These are phyloP conservation scores for Penicillium sp. DNA, from an alignment of 2,329 filamentous ascomycete genomes.

Conservation along the genomic window DNA sequence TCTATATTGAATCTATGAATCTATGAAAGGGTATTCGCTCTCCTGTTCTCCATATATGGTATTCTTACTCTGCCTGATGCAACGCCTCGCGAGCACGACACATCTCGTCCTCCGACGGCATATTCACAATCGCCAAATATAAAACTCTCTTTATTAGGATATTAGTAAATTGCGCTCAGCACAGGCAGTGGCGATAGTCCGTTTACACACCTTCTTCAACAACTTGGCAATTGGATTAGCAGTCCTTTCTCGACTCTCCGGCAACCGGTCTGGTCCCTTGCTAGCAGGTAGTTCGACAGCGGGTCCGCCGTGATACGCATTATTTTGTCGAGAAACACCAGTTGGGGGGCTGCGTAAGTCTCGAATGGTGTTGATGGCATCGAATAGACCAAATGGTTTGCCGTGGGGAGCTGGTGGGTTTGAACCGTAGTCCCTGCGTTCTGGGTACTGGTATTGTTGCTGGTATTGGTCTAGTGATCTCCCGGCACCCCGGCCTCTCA, in stretches of 20 bases:
- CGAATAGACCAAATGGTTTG: conserved; percentile 7
- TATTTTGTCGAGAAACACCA: background rate
- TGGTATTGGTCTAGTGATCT: background rate
- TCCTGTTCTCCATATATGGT: background rate
- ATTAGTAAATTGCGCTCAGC: background rate
- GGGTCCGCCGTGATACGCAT: background rate
- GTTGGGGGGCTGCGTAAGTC: conserved; percentile 5
- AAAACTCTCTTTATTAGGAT: conserved; percentile 47
- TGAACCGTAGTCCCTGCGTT: conserved; percentile 10
- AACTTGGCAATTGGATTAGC: conserved; percentile 29
- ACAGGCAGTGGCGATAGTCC: background rate
- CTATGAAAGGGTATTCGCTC: background rate
- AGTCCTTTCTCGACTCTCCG: background rate
- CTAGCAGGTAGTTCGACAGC: background rate
- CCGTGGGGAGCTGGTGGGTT: conserved; percentile 19
- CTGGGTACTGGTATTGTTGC: background rate
- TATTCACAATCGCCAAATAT: conserved; percentile 57
- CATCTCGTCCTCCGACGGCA: conserved; percentile 53
- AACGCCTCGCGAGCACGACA: conserved; percentile 23
- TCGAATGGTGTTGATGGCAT: conserved; percentile 7
- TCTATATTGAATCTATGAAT: background rate
- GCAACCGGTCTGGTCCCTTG: background rate
- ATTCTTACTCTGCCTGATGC: background rate
- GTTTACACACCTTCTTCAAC: conserved; percentile 33
- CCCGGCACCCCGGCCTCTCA: conserved; percentile 17